phyloP scores from a whole-genome alignment of 2,329 filamentous ascomycete genomes.

The Phialemonium atrogriseum region DNA sequence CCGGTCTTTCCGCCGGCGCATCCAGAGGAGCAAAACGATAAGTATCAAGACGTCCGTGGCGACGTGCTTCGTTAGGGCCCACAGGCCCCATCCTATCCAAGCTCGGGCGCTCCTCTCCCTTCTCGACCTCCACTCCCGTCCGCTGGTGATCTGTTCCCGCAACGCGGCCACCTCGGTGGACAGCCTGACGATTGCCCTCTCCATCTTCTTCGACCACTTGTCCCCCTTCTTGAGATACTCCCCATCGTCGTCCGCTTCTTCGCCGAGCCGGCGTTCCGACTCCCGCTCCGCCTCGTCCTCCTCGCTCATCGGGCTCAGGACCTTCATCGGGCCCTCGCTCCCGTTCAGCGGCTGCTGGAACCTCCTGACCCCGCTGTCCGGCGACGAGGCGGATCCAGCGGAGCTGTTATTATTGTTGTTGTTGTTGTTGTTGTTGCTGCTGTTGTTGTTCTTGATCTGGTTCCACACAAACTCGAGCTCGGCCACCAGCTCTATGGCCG shows the following conservation, averaged over 20 bases:
- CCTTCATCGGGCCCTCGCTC: slow-evolving; percentile 51
- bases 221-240: slow-evolving; percentile 34
- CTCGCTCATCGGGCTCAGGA: slow-evolving; percentile 81
- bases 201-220: slow-evolving; percentile 75
- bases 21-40: slow-evolving; percentile 58
- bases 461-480: slow-evolving; percentile 99
- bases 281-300: slow-evolving; percentile 59
- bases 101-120: slow-evolving; percentile 56
- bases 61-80: slow-evolving; percentile 64
- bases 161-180: slow-evolving; percentile 88
- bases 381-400: slow-evolving; percentile 27
- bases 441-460: slow-evolving; percentile 80
- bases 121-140: slow-evolving; percentile 61
- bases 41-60: slow-evolving; percentile 62
- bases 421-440: slow-evolving; percentile 2
- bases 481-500: slow-evolving; percentile 77
- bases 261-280: slow-evolving; percentile 34
- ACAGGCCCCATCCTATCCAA: slow-evolving; percentile 65
- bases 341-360: slow-evolving; percentile 40
- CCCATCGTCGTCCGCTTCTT: slow-evolving; percentile 28
- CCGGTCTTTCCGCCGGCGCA: slow-evolving; percentile 62
- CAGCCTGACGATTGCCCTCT: slow-evolving; percentile 78
- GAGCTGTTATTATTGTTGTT: slow-evolving; percentile 2
- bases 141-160: slow-evolving; percentile 78
- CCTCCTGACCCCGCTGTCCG: slow-evolving; percentile 30